Base-by-base conservation (phyloP, 345 rosid genomes). In the Crucihimalaya himalaica region DNA sequence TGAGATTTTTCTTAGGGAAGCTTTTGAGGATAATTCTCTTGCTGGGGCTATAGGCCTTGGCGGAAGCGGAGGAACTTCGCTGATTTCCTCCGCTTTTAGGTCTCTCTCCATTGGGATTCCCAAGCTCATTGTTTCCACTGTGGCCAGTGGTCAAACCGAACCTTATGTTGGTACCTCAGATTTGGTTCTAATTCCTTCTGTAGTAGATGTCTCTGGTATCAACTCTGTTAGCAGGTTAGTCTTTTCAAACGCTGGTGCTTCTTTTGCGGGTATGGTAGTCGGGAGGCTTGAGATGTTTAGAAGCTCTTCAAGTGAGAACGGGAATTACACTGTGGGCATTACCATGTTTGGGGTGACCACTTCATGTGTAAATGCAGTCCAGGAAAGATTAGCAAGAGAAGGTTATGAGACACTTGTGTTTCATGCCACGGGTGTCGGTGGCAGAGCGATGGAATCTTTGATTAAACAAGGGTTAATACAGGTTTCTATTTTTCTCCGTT, bases 301-400 rank as follows among this genome's bases (percentile, higher is more conserved):
- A 57, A 84, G 50, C 40, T 52, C 69, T 16, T 3, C 14, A 37
- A 57, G 51, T 5, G 45, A 20, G 2, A 34, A 67, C 32, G 66
- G 35, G 42, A 86, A 84, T 47, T 62, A 61, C 21, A 88, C 95
- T 4, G 93, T 94, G 60, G 98, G 96, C 60, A 48, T 91, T 2
- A 94, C 98, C 29, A 91, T 94, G 98, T 94, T 94, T 76, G 98
- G 97, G 43, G 97, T 94, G 10, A 94, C 97, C 15, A 94, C 98
- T 56, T 83, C 91, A 1, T 94, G 97, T 63, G 97, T 85, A 8
- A 88, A 67, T 76, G 86, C 84, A 53, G 90, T 91, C 20, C 85
- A 84, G 55, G 86, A 89, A 51, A 83, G 87, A 48, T 81, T 94
- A 83, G 75, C 55, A 6, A 82, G 76, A 70, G 74, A 88, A 82